phyloP scores from a whole-genome alignment of 2,329 filamentous ascomycete species.

The Chaetomium sp. region DNA sequence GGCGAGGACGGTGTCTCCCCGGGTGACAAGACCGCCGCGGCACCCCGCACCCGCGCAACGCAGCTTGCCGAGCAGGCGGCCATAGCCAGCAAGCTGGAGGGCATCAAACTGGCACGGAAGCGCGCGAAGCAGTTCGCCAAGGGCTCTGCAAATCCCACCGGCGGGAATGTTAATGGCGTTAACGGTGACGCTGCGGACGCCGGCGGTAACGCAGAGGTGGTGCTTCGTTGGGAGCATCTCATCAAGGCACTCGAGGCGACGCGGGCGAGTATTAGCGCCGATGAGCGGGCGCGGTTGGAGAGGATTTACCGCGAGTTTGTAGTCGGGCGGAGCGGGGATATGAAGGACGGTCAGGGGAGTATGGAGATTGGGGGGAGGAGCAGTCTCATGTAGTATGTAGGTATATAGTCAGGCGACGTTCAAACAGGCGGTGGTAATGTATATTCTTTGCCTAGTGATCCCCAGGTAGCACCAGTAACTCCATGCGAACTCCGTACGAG shows the following conservation, averaged over 20 bases:
- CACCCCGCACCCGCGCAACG: conserved; percentile 52
- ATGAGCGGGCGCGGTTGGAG: conserved; percentile 73
- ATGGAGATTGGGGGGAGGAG: conserved; percentile 91
- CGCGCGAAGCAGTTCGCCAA: conserved; percentile 55
- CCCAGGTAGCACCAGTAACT: too few species aligned
- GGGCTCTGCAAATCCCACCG: conserved; percentile 17
- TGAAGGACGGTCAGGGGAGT: conserved; percentile 88
- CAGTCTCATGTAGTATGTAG: conserved; percentile 74
- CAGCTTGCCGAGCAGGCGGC: conserved; percentile 74
- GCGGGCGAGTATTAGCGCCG: conserved; percentile 76
- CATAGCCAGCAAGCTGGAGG: conserved; percentile 79
- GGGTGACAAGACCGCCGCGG: conserved; percentile 49
- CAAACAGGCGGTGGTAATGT: background rate
- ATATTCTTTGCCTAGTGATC: background rate
- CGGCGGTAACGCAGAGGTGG: conserved; percentile 60
- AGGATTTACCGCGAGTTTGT: conserved; percentile 93
- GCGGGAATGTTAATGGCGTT: conserved; percentile 19
- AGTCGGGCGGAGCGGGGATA: conserved; percentile 87
- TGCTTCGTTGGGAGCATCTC: conserved; percentile 84
- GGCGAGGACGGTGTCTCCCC: conserved; percentile 56
- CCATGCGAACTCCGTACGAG: background rate
- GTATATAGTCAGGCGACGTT: background rate
- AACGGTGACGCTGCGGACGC: conserved; percentile 29
- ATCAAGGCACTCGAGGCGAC: conserved; percentile 75
- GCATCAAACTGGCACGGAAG: conserved; percentile 71